These are phyloP conservation scores for Diplosphaera chodatii DNA, from an alignment of 139 green algal species.

Conservation along the genomic window DNA sequence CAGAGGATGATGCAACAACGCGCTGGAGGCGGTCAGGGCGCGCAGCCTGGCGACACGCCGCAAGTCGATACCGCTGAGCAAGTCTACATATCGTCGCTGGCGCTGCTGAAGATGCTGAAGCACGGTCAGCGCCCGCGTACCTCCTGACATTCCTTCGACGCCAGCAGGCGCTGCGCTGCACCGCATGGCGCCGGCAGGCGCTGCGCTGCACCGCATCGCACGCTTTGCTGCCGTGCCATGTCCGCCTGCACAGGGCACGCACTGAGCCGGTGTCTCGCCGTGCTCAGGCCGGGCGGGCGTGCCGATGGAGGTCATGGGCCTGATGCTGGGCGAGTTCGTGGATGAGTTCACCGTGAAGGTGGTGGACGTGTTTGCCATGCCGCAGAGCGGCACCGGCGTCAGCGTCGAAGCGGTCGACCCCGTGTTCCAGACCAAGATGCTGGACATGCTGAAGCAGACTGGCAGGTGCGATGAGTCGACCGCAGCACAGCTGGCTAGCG, in stretches of 20 bases:
- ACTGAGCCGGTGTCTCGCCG: too few relatives aligned
- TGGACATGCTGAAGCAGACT: slow-evolving; percentile 99
- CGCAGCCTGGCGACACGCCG: slow-evolving; percentile 44
- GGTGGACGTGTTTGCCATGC: slow-evolving; percentile 99
- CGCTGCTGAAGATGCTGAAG: slow-evolving; percentile 99
- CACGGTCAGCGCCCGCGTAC: too few relatives aligned
- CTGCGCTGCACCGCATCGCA: too few relatives aligned
- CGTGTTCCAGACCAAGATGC: slow-evolving; percentile 99
- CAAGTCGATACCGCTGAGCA: slow-evolving; percentile 94
- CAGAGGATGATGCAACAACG: background rate
- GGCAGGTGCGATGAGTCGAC: too few relatives aligned
- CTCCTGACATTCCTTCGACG: too few relatives aligned
- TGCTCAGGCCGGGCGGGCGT: slow-evolving; percentile 94
- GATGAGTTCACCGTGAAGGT: slow-evolving; percentile 99
- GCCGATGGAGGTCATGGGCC: slow-evolving; percentile 99
- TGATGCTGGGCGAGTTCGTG: slow-evolving; percentile 99
- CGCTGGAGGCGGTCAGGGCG: too few relatives aligned
- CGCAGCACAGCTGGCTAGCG: too few relatives aligned
- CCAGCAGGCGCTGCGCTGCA: too few relatives aligned
- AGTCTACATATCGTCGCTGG: slow-evolving; percentile 96
- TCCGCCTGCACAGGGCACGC: too few relatives aligned
- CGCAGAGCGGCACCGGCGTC: slow-evolving; percentile 94
- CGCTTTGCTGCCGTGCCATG: too few relatives aligned
- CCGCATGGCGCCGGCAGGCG: too few relatives aligned
- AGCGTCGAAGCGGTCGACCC: slow-evolving; percentile 97